Conservation (phyloP, 1,284 basidiomycete genomes). For the Agroathelia rolfsii region DNA sequence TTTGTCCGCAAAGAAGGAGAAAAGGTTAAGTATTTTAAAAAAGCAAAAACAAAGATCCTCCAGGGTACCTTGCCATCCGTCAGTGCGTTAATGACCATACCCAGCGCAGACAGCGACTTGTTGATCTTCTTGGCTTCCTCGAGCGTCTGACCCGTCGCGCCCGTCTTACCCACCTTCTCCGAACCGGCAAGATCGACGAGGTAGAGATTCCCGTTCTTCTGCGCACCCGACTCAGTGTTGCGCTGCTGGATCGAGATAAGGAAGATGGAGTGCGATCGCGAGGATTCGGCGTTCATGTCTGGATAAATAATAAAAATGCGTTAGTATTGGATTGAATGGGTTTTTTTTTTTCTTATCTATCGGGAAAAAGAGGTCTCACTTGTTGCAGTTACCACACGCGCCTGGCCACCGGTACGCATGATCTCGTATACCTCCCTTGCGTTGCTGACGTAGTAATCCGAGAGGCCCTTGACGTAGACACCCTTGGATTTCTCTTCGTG, state of each 20-base stretch:
- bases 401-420: conserved; percentile 91
- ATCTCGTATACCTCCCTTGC: conserved; percentile 98
- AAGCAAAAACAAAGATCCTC: conserved; percentile 3
- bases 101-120: conserved; percentile 93
- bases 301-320: conserved; percentile 9
- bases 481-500: conserved; percentile 98
- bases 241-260: conserved; percentile 95
- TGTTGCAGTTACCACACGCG: conserved; percentile 90
- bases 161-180: conserved; percentile 99
- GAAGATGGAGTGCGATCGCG: conserved; percentile 98
- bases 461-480: conserved; percentile 96
- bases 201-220: conserved; percentile 95
- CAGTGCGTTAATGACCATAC: conserved; percentile 99
- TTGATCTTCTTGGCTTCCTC: conserved; percentile 99
- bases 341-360: conserved; percentile 8
- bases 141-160: conserved; percentile 95
- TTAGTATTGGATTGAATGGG: conserved; percentile 1
- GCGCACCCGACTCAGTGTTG: conserved; percentile 91
- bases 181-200: conserved; percentile 98
- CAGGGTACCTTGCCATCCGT: conserved; percentile 82
- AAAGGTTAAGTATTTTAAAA: conserved; percentile 1
- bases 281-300: conserved; percentile 99
- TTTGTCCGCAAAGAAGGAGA: conserved; percentile 1
- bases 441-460: conserved; percentile 96
- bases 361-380: conserved; percentile 46